Percentiles rank a stretch among this genome's conserved stretches.
Conservation (phyloP, 805 yeast species). For the Debaryomyces prosopidis region DNA sequence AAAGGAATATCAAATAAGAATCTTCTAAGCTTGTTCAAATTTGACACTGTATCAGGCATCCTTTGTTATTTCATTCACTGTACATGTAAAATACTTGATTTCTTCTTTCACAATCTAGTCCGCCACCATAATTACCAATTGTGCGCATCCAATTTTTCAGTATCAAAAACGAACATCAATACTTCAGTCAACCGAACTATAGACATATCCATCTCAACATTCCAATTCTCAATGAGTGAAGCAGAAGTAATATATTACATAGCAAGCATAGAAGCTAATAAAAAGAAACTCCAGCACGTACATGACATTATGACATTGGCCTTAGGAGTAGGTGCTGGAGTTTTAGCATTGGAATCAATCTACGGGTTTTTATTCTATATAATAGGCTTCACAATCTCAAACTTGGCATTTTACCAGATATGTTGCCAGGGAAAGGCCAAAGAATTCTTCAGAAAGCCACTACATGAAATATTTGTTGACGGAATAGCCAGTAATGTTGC, state of each 20-base stretch:
- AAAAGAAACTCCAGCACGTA: conserved; percentile 27
- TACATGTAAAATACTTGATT: too few relatives aligned
- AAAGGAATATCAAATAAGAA: conserved; percentile 34
- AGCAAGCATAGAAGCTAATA: conserved; percentile 30
- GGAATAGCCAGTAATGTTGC: conserved; percentile 33
- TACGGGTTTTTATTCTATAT: conserved; percentile 37
- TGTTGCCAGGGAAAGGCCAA: conserved; percentile 33
- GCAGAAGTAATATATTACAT: conserved; percentile 20
- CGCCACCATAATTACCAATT: conserved; percentile 6
- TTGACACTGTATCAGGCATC: background rate
- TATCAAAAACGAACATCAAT: background rate
- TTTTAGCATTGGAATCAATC: conserved; percentile 36
- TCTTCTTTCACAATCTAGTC: background rate
- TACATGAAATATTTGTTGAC: conserved; percentile 33
- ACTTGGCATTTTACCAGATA: conserved; percentile 25
- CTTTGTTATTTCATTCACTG: background rate
- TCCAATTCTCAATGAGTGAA: conserved; percentile 4
- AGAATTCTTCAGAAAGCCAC: conserved; percentile 28
- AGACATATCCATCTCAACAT: background rate
- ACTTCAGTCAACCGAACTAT: background rate
- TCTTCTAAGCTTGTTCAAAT: background rate
- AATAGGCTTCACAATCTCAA: conserved; percentile 32
- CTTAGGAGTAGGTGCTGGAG: conserved; percentile 42
- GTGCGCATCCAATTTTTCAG: background rate
- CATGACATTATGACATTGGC: conserved; percentile 40